Evolutionary conservation across 805 yeast genomes (phyloP), one percentile per base, ranked within the genome.

Genomic region (Kodamaea kaohsiungensis): DNA sequence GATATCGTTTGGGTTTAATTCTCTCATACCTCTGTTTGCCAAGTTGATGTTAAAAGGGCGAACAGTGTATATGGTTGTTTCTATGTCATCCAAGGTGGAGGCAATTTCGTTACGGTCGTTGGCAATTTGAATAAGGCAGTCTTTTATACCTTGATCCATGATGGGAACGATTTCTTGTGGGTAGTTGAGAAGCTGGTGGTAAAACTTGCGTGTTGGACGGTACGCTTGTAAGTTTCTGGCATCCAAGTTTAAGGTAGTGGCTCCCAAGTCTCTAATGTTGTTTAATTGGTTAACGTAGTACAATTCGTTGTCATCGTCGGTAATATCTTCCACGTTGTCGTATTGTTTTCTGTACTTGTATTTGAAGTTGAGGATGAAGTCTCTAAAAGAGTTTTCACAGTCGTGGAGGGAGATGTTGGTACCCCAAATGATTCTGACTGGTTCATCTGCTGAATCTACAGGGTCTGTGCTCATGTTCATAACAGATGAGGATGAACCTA

Each of bases 81-180:
- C 98, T 52, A 92, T 86, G 46, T 85, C 91, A 57, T 87, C 92
- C 57, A 75, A 69, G 53, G 67, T 65, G 19, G 73, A 69, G 8
- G 64, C 58, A 50, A 62, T 61, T 16, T 63, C 65, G 49, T 57
- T 61, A 39, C 60, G 60, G 58, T 86, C 91, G 55, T 84, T 73
- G 17, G 85, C 85, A 16, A 89, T 67, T 12, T 90, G 85, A 22
- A 91, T 86, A 84, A 95, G 84, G 63, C 91, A 87, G 67, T 93
- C 97, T 67, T 91, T 91, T 53, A 92, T 81, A 3, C 97, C 86
- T 65, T 92, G 97, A 78, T 95, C 99, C 98, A 95, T 92, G 62
- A 95, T 90, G 9, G 99, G 98, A 53, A 95, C 86, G 39, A 95
- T 90, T 77, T 95, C 99, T 68, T 92, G 98, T 0, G 99, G 99